These are phyloP conservation scores for Potentilla sterilis DNA, from an alignment of 306 rosid species.

Conservation along the genomic window DNA sequence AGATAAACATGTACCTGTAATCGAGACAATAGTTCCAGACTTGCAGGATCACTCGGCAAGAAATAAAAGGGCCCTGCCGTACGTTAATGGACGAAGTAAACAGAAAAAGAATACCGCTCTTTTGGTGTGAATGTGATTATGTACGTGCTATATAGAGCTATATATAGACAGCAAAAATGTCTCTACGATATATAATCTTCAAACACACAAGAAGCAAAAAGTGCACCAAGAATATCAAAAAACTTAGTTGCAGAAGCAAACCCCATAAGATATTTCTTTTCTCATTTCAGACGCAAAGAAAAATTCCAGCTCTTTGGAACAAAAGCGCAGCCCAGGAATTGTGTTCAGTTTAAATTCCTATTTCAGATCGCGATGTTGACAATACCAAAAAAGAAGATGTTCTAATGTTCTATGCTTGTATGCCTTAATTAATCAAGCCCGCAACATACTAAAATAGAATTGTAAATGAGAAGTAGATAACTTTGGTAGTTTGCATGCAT, in stretches of 20 bases:
- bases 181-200: not conserved
- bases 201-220: not conserved
- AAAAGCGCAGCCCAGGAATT: not conserved
- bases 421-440: too few relatives aligned
- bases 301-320: not conserved
- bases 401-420: too few relatives aligned
- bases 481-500: too few relatives aligned
- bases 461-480: too few relatives aligned
- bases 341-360: too few relatives aligned
- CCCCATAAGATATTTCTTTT: not conserved
- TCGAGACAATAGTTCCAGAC: not conserved
- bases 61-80: too few relatives aligned
- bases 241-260: not conserved
- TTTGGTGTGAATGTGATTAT: not conserved
- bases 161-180: not conserved
- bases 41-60: not conserved
- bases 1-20: not conserved
- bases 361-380: not conserved
- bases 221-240: not conserved
- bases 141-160: not conserved
- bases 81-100: not conserved
- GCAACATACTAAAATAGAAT: too few relatives aligned
- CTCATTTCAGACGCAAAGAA: slow-evolving; percentile 1
- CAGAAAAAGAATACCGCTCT: not conserved
- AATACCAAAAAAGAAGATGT: too few relatives aligned